Base-by-base conservation (phyloP, 140 eudicot genomes). In the Bidens hawaiensis region DNA sequence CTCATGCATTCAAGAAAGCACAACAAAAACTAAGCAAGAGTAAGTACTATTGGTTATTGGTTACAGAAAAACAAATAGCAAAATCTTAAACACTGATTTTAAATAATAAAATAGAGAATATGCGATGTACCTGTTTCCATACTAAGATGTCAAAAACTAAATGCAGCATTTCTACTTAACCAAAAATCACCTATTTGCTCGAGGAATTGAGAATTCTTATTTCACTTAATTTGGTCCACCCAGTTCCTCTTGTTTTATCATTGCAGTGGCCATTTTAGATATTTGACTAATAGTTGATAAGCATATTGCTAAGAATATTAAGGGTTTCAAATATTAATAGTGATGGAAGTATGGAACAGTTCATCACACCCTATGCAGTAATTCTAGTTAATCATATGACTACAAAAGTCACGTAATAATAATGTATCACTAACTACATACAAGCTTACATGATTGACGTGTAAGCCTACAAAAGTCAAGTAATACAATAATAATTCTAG, bases 1-100 rank as follows among this genome's bases (percentile, higher is more conserved):
- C 6, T 34, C 33, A 47, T 18, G 26, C 53, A 41, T 17, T 61
- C 23, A 41, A 40, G n/a, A 61, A 41, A 41, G 67, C 55, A 62
- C 42, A 26, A 7, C 26, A 62, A 12, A 43, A 63, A 41, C 22
- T 36, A 60, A 51, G 18, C 58, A 51, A 51, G 58, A 51, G 9
- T 12, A 23, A n/a, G n/a, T n/a, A n/a, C n/a, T n/a, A n/a, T n/a
- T n/a, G n/a, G n/a, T 18, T 11, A 23, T 6, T 41, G 43, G 28
- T 27, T 63, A 45, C 30, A 45, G 15, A 33, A 25, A 51, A 55
- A 28, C 22, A 27, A 27, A 51, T 51, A 51, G 56, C 57, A 50
- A 50, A 50, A 50, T 50, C 26, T 7, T 26, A 16, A 6, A 2
- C 19, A 8, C 9, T 53, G n/a, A 55, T 55, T 55, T 55, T 14